phyloP scores from a whole-genome alignment of 2,329 filamentous ascomycete species.

The Paecilomyces formosus region DNA sequence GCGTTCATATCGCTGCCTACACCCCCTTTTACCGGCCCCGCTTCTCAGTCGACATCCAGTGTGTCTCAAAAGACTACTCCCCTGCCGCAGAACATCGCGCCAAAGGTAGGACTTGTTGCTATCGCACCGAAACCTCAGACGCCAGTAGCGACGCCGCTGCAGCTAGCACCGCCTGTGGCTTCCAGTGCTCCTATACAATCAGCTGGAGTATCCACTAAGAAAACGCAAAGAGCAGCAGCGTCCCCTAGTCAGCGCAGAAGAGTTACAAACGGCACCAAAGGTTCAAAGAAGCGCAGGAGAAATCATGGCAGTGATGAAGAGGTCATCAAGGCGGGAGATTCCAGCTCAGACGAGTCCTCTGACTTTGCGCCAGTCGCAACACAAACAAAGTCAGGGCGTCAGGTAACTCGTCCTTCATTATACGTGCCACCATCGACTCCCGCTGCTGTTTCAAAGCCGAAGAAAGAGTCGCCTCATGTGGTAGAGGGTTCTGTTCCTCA shows the following conservation, averaged over 20 bases:
- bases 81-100: conserved; percentile 1
- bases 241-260: conserved; percentile 11
- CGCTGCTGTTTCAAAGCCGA: conserved; percentile 11
- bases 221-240: conserved; percentile 7
- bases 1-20: conserved; percentile 17
- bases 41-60: conserved; percentile 6
- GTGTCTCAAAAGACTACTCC: conserved; percentile 2
- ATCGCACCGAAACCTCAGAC: conserved; percentile 9
- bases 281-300: conserved; percentile 15
- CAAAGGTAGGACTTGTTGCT: conserved; percentile 4
- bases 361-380: conserved; percentile 51
- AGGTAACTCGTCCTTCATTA: conserved; percentile 58
- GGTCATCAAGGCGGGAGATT: conserved; percentile 26
- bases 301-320: conserved; percentile 22
- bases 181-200: conserved; percentile 3
- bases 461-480: conserved; percentile 3
- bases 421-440: conserved; percentile 46
- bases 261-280: conserved; percentile 7
- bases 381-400: conserved; percentile 68
- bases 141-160: not conserved
- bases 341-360: conserved; percentile 33
- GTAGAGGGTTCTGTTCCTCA: conserved; percentile 9
- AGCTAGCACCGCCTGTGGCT: not conserved
- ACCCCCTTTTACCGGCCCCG: conserved; percentile 13
- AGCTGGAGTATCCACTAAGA: not conserved